Evolutionary conservation across 176 grass and related monocot species (phyloP), one percentile per base, ranked within the genome.

Genomic region (Metroxylon sagu): DNA sequence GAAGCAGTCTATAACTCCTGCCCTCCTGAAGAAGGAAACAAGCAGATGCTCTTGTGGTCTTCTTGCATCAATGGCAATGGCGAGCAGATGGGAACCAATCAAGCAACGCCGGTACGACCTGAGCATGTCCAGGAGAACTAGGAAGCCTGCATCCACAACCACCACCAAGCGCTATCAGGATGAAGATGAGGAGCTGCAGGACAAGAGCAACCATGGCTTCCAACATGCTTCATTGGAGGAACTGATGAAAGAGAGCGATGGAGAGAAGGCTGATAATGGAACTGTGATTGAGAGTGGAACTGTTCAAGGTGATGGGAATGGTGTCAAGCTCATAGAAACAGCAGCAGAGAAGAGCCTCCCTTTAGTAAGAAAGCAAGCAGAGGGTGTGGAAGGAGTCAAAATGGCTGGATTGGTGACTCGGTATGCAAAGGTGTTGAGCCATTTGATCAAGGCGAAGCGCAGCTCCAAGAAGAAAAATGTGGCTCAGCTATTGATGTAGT

Each of bases 41-140:
- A 66, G 54, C 73, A 82, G 54, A 59, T 71, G 56, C 66, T 77
- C 50, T 12, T 7, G 35, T 43, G 35, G 35, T 43, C 7, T 43
- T 43, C 35, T 43, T 14, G 74, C 10, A 71, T 50, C 74, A 64
- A 66, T 55, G 48, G 25, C 77, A 77, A 95, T 95, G 89, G 85
- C 85, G 73, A 88, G 58, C 26, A 63, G 82, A 57, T 61, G 65
- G 55, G 83, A 71, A 72, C 50, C 77, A 62, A 67, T 52, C 26
- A 88, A 82, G 59, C 87, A 60, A 49, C 71, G 85, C 16, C 89
- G 81, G 18, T 95, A 85, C 17, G 71, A 95, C 62, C 82, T 61
- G 52, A 85, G 74, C 68, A 95, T 95, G 89, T 95, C 89, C 8
- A 85, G 85, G 69, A 61, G 89, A 70, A 95, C 89, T 23, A 79